A percentile compares a stretch with the other conserved stretches of the same genome.
These are phyloP conservation scores for Linderniella brevidens DNA, from an alignment of 257 asterid species.

Conservation along the genomic window DNA sequence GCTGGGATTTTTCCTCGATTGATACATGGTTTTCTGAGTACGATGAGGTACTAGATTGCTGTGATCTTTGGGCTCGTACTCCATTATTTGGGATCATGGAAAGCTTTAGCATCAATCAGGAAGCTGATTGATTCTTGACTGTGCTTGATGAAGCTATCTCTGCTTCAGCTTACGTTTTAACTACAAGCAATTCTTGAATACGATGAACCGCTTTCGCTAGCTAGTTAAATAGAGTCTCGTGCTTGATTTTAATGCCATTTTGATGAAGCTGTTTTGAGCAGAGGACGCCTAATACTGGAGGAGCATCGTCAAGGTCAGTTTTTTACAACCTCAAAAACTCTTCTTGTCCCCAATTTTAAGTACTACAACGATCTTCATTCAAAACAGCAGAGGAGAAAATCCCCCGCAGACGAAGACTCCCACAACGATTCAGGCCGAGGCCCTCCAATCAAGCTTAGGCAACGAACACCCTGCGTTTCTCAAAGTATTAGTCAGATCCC, in stretches of 20 bases:
- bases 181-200: neutral
- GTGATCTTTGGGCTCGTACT: too few relatives aligned
- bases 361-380: slow-evolving; percentile 1
- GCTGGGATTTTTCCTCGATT: neutral
- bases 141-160: too few relatives aligned
- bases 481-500: slow-evolving; percentile 51
- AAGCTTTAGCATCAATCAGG: too few relatives aligned
- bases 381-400: slow-evolving; percentile 20
- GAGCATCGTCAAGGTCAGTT: slow-evolving; percentile 26
- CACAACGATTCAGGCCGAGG: slow-evolving; percentile 53
- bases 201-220: too few relatives aligned
- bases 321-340: neutral
- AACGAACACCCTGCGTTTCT: slow-evolving; percentile 32
- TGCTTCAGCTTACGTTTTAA: neutral
- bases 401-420: slow-evolving; percentile 30
- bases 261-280: slow-evolving; percentile 14
- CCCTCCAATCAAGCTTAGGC: slow-evolving; percentile 36
- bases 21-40: too few relatives aligned
- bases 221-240: too few relatives aligned
- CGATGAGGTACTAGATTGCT: too few relatives aligned
- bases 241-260: neutral
- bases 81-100: too few relatives aligned
- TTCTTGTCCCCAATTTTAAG: slow-evolving; percentile 3
- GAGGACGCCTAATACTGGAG: slow-evolving; percentile 23
- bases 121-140: too few relatives aligned